Evolutionary conservation across 257 asterid species (phyloP).

Genomic region (Plantago major): DNA sequence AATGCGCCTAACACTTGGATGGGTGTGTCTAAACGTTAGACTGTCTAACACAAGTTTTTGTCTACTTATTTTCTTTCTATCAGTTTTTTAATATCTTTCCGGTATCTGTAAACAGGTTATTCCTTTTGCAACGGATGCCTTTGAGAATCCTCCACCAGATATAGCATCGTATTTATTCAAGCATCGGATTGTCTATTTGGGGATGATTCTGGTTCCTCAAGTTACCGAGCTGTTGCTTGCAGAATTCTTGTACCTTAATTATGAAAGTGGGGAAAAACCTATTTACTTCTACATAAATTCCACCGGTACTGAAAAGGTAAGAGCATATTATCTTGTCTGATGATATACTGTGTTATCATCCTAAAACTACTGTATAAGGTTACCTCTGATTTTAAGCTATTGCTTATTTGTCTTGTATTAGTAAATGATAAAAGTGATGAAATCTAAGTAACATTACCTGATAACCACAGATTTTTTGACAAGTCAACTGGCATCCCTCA

Average conservation of each 20-base stretch:
- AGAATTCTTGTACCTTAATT: slow-evolving; percentile 83
- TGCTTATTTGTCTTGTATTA: no score
- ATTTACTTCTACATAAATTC: slow-evolving; percentile 88
- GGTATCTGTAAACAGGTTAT: slow-evolving; percentile 90
- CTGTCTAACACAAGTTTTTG: background rate
- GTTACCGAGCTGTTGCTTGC: slow-evolving; percentile 92
- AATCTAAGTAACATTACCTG: no score
- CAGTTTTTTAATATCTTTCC: no score
- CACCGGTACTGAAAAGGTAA: slow-evolving; percentile 93
- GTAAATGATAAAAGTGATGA: no score
- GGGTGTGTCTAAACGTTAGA: no score
- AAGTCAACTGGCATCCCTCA: no score
- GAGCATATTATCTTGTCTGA: slow-evolving; percentile 17
- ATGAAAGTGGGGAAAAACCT: slow-evolving; percentile 79
- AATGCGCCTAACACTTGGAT: no score
- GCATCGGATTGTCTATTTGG: slow-evolving; percentile 91
- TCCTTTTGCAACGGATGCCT: slow-evolving; percentile 80
- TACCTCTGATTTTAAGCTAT: no score
- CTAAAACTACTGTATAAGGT: no score
- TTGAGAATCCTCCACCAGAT: slow-evolving; percentile 98
- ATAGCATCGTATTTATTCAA: slow-evolving; percentile 78
- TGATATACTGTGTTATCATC: no score
- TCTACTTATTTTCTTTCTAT: background rate
- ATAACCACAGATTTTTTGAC: no score
- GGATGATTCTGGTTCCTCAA: slow-evolving; percentile 87